Evolutionary conservation across 2,329 filamentous ascomycete genomes (phyloP), one percentile per base, ranked within the genome.

Genomic region (Alternaria longipes): DNA sequence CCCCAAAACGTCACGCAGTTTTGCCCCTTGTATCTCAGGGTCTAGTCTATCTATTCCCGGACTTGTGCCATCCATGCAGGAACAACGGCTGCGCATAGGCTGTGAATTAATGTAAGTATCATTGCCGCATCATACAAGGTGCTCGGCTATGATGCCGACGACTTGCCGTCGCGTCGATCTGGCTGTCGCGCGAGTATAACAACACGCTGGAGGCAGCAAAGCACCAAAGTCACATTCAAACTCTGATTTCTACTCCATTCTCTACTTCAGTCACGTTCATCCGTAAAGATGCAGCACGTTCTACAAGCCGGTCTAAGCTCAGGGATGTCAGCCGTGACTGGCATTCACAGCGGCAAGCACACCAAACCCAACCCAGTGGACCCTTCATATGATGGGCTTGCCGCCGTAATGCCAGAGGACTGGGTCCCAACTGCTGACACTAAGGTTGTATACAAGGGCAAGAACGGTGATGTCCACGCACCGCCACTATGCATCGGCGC

Each of bases 51-150:
- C 46, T 36, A 54, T 24, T n/a, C 12, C 38, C 14, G 18, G n/a
- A 30, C 26, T 22, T 32, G 28, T 54, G 20, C 26, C 32, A 54
- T 26, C 51, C 38, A 54, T 54, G 38, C 38, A 54, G 51, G 38
- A 54, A 44, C n/a, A 26, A 22, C 12, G 14, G 26, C 26, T 32
- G 38, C n/a, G 51, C 30, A 54, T 54, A 54, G 38, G 51, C 51
- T 22, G n/a, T 12, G 20, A 32, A 32, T 12, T n/a, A 44, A 32
- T 54, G n/a, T 32, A 44, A 30, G 51, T 22, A 42, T 54, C 51
- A 54, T 54, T n/a, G 51, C 40, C 38, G 51, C 51, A 54, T 54
- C 51, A 54, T 42, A 44, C 51, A 54, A 54, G 20, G 28, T 32
- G 38, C 51, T 44, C 26, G 26, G 20, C 14, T 12, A n/a, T 41